Conservation (phyloP, 768 basidiomycete species). For the Mycena vitilis region DNA sequence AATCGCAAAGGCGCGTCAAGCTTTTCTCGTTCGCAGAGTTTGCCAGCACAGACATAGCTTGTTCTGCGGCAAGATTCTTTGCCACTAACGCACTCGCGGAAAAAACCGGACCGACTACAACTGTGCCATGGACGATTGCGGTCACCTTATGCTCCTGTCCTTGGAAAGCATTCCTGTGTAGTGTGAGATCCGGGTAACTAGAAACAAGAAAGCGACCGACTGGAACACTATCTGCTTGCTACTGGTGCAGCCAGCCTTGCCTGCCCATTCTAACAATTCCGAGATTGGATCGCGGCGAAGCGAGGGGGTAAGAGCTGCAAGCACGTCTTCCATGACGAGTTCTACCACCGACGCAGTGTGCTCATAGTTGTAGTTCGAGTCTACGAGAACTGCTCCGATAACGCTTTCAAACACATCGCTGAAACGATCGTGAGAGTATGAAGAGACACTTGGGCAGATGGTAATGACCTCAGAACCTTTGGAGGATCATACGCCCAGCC, state of each 20-base stretch:
- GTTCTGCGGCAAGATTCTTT: conserved; percentile 75
- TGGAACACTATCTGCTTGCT: conserved; percentile 42
- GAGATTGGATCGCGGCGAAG: conserved; percentile 79
- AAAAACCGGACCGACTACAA: conserved; percentile 70
- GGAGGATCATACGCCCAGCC: conserved; percentile 90
- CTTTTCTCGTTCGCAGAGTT: conserved; percentile 58
- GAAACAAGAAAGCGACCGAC: conserved; percentile 7
- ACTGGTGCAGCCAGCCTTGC: conserved; percentile 64
- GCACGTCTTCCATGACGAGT: conserved; percentile 72
- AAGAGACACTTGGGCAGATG: neutral
- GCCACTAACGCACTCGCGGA: conserved; percentile 69
- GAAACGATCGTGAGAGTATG: conserved; percentile 40
- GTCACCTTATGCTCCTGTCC: conserved; percentile 52
- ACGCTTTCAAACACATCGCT: conserved; percentile 90
- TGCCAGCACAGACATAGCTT: conserved; percentile 64
- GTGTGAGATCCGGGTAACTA: neutral
- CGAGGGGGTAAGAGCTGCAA: conserved; percentile 68
- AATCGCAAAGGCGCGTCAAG: conserved; percentile 55
- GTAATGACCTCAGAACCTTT: conserved; percentile 61
- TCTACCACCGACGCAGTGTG: conserved; percentile 70
- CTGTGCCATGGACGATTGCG: conserved; percentile 67
- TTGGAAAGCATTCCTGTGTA: conserved; percentile 8
- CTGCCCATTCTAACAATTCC: conserved; percentile 76
- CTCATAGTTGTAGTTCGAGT: conserved; percentile 81
- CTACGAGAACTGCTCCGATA: conserved; percentile 85